These are phyloP conservation scores for Arachis hypogaea DNA, from an alignment of 306 rosid genomes.

Conservation along the genomic window DNA sequence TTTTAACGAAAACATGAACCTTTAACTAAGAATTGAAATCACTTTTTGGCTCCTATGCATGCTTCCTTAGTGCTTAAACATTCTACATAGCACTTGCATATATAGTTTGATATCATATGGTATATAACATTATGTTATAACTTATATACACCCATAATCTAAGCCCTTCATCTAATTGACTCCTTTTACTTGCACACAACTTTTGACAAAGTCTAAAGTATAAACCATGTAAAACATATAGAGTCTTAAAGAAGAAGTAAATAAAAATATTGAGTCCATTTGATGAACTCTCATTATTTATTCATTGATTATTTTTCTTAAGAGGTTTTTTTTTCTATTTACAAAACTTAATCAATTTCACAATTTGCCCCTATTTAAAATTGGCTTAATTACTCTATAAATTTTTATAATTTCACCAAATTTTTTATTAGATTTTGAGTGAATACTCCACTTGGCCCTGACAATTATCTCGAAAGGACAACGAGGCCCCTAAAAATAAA, in stretches of 20 bases:
- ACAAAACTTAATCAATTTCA: too few relatives aligned
- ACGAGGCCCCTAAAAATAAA: too few relatives aligned
- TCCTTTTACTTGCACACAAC: conserved; percentile 20
- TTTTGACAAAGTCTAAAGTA: conserved; percentile 34
- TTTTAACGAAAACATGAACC: conserved; percentile 7
- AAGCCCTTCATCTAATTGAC: conserved; percentile 38
- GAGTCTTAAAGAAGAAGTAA: conserved; percentile 36
- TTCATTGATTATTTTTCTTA: too few relatives aligned
- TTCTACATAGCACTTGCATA: conserved; percentile 16
- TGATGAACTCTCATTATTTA: not conserved
- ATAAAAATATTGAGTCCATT: conserved; percentile 31
- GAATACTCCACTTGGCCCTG: too few relatives aligned
- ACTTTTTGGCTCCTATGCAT: conserved; percentile 25
- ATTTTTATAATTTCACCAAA: too few relatives aligned
- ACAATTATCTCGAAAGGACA: too few relatives aligned
- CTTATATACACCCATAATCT: not conserved
- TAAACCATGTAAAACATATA: conserved; percentile 31
- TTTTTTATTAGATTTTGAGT: too few relatives aligned
- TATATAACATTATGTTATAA: not conserved
- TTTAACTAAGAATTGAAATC: not conserved
- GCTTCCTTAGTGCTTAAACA: conserved; percentile 54
- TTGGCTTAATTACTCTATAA: too few relatives aligned
- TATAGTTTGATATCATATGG: conserved; percentile 19
- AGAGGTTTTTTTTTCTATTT: too few relatives aligned
- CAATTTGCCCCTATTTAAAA: too few relatives aligned